Evolutionary conservation across 768 basidiomycete genomes (phyloP).

Genomic region (Trametes elegans): DNA sequence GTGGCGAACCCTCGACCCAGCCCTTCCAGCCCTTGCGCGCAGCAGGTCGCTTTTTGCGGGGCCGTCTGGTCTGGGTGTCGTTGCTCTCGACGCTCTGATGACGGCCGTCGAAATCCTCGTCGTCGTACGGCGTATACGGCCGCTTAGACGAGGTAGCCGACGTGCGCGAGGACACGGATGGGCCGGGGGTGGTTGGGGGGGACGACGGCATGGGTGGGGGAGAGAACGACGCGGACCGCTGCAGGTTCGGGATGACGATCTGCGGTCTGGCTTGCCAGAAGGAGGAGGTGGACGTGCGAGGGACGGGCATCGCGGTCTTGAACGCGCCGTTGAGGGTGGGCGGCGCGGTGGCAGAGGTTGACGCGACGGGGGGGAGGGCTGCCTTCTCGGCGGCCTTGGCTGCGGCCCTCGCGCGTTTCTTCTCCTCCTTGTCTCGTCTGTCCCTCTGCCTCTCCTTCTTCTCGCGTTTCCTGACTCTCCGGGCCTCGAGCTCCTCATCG

Average conservation of each 20-base stretch:
- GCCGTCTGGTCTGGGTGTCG: constrained; percentile 26
- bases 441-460: constrained; percentile 22
- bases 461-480: constrained; percentile 53
- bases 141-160: constrained; percentile 81
- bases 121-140: constrained; percentile 71
- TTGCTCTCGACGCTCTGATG: constrained; percentile 24
- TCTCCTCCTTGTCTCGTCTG: constrained; percentile 35
- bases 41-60: constrained; percentile 54
- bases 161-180: constrained; percentile 69
- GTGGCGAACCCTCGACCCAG: constrained; percentile 85
- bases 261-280: constrained; percentile 73
- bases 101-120: constrained; percentile 37
- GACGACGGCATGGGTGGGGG: constrained; percentile 69
- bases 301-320: constrained; percentile 20
- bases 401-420: constrained; percentile 24
- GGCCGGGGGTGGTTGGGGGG: constrained; percentile 72
- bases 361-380: constrained; percentile 19
- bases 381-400: constrained; percentile 26
- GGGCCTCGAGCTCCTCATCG: constrained; percentile 59
- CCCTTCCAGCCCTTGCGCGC: constrained; percentile 88
- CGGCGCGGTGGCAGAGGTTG: constrained; percentile 20
- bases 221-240: constrained; percentile 72
- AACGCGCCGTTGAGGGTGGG: constrained; percentile 20
- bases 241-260: constrained; percentile 67
- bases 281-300: constrained; percentile 37